phyloP scores from a whole-genome alignment of 257 asterid genomes.

The Fraxinus americana region DNA sequence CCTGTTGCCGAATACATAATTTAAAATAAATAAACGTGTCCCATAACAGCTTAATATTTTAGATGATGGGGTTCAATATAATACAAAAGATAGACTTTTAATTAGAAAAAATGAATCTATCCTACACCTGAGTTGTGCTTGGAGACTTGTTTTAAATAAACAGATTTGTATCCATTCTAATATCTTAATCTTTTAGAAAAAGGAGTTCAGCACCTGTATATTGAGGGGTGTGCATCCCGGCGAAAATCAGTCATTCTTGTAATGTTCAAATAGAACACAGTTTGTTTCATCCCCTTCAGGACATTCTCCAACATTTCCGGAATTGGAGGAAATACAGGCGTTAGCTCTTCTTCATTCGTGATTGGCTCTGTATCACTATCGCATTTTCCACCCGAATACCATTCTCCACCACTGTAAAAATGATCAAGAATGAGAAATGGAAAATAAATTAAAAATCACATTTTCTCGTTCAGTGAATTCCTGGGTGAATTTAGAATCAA shows the following conservation, averaged over 20 bases:
- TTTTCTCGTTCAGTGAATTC: not conserved
- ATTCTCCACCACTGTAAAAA: conserved; percentile 64
- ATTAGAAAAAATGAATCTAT: not conserved
- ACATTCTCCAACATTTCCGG: conserved; percentile 54
- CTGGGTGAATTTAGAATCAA: not conserved
- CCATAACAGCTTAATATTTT: not conserved
- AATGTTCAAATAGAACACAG: conserved; percentile 52
- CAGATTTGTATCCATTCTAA: not conserved
- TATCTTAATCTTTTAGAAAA: not conserved
- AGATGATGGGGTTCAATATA: not conserved
- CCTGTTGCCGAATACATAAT: conserved; percentile 17
- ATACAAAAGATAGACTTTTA: too few species aligned
- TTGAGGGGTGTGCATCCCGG: conserved; percentile 72
- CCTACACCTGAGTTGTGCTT: not conserved
- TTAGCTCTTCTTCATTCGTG: conserved; percentile 48
- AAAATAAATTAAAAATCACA: conserved; percentile 1
- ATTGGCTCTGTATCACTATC: conserved; percentile 60
- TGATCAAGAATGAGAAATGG: not conserved
- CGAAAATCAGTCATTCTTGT: conserved; percentile 67
- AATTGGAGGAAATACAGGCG: conserved; percentile 47
- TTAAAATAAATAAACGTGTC: not conserved
- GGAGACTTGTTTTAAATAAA: not conserved
- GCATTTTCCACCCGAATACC: conserved; percentile 78
- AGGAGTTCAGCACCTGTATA: conserved; percentile 27
- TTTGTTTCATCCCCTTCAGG: conserved; percentile 44